Base-by-base conservation (phyloP, 495 filamentous ascomycete species). In the Penicillium pulvis region DNA sequence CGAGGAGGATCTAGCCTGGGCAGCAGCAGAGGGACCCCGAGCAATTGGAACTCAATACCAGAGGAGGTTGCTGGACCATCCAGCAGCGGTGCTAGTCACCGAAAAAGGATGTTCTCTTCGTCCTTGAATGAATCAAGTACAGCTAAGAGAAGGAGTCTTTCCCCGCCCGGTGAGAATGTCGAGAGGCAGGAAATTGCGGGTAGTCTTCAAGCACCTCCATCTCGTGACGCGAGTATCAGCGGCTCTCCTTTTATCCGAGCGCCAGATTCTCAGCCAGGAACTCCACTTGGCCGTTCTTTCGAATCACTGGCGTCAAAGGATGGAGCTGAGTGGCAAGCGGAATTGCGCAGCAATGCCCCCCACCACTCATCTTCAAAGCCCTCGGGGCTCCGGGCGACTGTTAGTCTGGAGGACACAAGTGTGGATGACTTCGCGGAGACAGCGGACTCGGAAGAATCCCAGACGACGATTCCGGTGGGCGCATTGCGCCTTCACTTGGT, bases 401-500 rank as follows among this genome's bases (percentile, higher is more conserved):
- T 73, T 30, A 62, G 67, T 49, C 61, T 64, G 41, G 63, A 67
- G 11, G 60, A 70, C 14, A 51, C 62, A 14, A 39, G 48, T 9
- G 57, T 62, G 19, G 61, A 71, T 12, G 39, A 51, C 26, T 43
- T 61, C n/a, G 46, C 58, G 16, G 55, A 64, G 3, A 35, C 64
- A 9, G 43, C 36, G 4, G 31, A 60, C 17, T 56, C 59, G 9
- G 51, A 69, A 19, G 60, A 65, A 26, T 17, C 56, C 6, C 62
- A 72, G 53, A 55, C 60, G 14, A 72, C 72, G 20, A 75, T 95
- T 42, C 83, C 88, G 5, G 91, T 95, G 14, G 91, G 91, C 4
- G 79, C 91, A 4, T 91, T 89, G 16, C 84, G 90, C 57, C 76
- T 95, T 48, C 90, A 86, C 60, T 60, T 84, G 20, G 82, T 85